Evolutionary conservation across 345 rosid genomes (phyloP).

Genomic region (Schrenkiella parvula): DNA sequence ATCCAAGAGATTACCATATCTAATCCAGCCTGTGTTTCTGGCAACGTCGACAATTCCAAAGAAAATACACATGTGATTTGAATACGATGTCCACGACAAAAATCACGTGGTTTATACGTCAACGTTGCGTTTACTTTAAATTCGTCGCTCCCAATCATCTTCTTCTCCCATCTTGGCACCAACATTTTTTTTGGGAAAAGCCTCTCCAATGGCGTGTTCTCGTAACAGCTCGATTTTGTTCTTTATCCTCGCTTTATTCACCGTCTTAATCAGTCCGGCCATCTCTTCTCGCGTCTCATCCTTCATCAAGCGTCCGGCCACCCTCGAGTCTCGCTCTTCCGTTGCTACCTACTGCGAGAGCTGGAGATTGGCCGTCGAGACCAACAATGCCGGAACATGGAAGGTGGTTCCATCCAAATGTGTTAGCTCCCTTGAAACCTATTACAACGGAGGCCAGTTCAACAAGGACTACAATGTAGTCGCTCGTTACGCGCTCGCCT

Average conservation of each 20-base stretch:
- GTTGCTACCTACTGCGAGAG: conserved; percentile 49
- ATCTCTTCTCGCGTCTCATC: conserved; percentile 33
- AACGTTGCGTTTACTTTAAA: neutral
- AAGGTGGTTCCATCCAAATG: conserved; percentile 45
- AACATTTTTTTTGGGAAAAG: neutral
- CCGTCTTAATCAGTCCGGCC: conserved; percentile 17
- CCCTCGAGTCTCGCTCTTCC: conserved; percentile 10
- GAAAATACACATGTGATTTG: neutral
- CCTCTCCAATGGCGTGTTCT: conserved; percentile 33
- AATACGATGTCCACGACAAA: neutral
- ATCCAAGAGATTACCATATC: neutral
- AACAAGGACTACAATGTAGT: conserved; percentile 45
- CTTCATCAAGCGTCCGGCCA: conserved; percentile 33
- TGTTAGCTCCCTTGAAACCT: conserved; percentile 32
- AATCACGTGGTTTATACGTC: neutral
- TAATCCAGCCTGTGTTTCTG: neutral
- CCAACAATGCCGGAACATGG: conserved; percentile 80
- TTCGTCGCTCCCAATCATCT: neutral
- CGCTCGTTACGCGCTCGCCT: conserved; percentile 39
- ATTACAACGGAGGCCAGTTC: conserved; percentile 50
- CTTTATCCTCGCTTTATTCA: conserved; percentile 9
- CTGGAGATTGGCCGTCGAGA: conserved; percentile 79
- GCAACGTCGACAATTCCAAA: neutral
- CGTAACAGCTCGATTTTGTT: conserved; percentile 16
- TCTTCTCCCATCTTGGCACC: neutral